A percentile compares a stretch with the other conserved stretches of the same genome.
Evolutionary conservation across 2,329 filamentous ascomycete species (phyloP).

Genomic region (Tolypocladium cylindrosporum): DNA sequence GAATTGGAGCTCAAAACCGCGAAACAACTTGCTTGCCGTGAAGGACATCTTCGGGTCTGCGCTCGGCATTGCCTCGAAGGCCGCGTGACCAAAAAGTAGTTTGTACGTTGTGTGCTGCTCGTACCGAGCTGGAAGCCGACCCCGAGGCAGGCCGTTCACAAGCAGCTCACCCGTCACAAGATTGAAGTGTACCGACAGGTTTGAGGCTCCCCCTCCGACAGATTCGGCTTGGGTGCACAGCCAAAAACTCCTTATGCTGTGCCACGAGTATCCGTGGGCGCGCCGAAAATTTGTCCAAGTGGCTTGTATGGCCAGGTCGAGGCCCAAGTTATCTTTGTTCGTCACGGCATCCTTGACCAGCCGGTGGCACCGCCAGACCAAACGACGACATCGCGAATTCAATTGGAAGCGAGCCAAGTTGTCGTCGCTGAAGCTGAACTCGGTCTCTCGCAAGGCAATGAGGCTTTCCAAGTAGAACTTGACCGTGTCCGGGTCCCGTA

Average conservation of each 20-base stretch:
- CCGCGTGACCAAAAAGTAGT: constrained; percentile 29
- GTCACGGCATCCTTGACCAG: background rate
- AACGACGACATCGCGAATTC: background rate
- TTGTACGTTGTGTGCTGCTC: constrained; percentile 27
- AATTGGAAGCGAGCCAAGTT: background rate
- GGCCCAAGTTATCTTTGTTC: background rate
- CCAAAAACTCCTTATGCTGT: background rate
- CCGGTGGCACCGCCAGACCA: background rate
- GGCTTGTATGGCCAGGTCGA: background rate
- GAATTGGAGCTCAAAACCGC: constrained; percentile 25
- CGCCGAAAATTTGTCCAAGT: background rate
- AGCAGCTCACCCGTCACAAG: constrained; percentile 40
- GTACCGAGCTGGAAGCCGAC: constrained; percentile 35
- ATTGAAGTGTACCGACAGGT: constrained; percentile 32
- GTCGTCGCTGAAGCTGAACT: background rate
- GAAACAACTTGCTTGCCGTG: constrained; percentile 20
- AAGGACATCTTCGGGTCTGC: constrained; percentile 27
- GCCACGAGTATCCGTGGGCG: background rate
- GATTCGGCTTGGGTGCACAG: background rate
- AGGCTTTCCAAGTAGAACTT: background rate
- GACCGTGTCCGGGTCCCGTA: background rate
- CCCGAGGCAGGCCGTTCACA: constrained; percentile 38
- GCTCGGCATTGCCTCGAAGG: constrained; percentile 33
- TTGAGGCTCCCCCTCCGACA: background rate
- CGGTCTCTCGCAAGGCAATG: background rate